Conservation (phyloP, 2,329 filamentous ascomycete species). For the Aureobasidium sp. region DNA sequence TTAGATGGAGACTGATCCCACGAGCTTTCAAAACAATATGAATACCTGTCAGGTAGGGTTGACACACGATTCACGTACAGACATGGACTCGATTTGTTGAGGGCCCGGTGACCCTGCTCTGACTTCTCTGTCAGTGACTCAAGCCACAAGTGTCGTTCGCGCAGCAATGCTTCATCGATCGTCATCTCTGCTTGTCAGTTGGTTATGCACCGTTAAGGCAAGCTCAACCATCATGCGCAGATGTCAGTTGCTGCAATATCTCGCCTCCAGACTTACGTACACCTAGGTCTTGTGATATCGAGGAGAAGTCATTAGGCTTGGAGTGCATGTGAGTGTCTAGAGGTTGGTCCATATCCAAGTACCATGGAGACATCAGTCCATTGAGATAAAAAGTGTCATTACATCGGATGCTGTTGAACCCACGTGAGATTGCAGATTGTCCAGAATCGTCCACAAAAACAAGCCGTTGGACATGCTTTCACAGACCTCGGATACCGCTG, state of each 20-base stretch:
- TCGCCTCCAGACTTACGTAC: not conserved
- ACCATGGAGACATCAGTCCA: too few relatives aligned
- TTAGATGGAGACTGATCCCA: accelerated
- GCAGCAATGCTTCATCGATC: not conserved
- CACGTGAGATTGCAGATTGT: too few relatives aligned
- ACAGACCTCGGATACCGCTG: not conserved
- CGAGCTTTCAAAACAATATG: accelerated
- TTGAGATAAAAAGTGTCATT: too few relatives aligned
- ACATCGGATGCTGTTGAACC: too few relatives aligned
- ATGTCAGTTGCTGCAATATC: not conserved
- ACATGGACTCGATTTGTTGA: not conserved
- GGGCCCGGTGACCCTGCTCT: not conserved
- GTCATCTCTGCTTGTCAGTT: not conserved
- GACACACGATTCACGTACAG: not conserved
- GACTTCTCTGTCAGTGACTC: not conserved
- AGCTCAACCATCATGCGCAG: not conserved
- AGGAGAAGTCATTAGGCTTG: not conserved
- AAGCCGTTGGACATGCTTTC: not conserved
- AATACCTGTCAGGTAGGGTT: too few relatives aligned
- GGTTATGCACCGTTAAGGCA: not conserved
- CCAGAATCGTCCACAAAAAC: too few relatives aligned
- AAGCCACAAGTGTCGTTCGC: not conserved
- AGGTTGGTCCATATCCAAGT: too few relatives aligned
- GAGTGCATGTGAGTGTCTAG: not conserved
- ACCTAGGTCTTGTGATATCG: not conserved